These are phyloP conservation scores for Senna tora DNA, from an alignment of 306 rosid genomes.

Conservation along the genomic window DNA sequence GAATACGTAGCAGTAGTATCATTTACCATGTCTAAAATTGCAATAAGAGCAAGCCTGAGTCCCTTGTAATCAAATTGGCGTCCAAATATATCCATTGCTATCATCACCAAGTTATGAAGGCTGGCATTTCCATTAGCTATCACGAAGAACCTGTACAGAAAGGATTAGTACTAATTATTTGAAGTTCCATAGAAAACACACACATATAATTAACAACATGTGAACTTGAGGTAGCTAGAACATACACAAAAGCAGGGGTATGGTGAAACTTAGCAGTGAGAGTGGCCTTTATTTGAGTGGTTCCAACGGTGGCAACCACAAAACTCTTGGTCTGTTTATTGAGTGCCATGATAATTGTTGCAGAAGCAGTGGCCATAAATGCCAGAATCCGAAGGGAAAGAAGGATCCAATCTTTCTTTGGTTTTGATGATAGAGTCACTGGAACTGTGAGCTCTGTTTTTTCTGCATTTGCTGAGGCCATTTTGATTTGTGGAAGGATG, in stretches of 20 bases:
- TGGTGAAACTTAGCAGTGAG: constrained; percentile 70
- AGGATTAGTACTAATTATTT: neutral
- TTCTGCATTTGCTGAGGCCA: constrained; percentile 55
- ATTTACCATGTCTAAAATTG: constrained; percentile 86
- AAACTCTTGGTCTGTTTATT: constrained; percentile 70
- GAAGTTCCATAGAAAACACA: too few species aligned
- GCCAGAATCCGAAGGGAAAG: constrained; percentile 62
- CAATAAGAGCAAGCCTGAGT: constrained; percentile 62
- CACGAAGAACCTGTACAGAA: constrained; percentile 73
- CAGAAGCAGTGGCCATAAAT: constrained; percentile 69
- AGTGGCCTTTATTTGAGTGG: constrained; percentile 50
- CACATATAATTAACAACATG: too few species aligned
- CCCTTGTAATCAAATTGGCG: constrained; percentile 58
- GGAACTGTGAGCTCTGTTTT: constrained; percentile 40
- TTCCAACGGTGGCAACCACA: constrained; percentile 73
- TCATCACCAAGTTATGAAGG: constrained; percentile 76
- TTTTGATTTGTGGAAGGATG: constrained; percentile 34
- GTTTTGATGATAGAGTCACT: constrained; percentile 2
- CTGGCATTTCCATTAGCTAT: constrained; percentile 76
- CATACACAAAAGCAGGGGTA: constrained; percentile 85
- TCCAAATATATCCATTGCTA: constrained; percentile 56
- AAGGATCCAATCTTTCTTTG: constrained; percentile 47
- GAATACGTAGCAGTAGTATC: neutral
- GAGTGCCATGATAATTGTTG: constrained; percentile 80
- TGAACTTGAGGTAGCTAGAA: too few species aligned